These are phyloP conservation scores for Mortierella sp. DNA, from an alignment of 371 early-diverging fungal genomes.

Conservation along the genomic window DNA sequence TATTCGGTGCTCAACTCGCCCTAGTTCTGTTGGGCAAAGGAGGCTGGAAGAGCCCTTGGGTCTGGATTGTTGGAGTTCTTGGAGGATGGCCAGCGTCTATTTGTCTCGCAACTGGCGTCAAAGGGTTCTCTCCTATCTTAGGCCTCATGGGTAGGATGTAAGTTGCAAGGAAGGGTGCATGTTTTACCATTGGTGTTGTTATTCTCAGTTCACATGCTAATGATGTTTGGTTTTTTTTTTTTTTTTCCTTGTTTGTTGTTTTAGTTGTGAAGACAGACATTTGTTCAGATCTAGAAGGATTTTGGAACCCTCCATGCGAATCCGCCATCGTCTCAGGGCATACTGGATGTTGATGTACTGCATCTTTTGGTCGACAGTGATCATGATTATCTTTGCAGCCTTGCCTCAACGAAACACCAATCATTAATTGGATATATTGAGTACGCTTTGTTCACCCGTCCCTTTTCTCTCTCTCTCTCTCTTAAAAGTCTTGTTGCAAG, in stretches of 20 bases:
- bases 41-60: constrained; percentile 49
- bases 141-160: constrained; percentile 52
- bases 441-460: no score
- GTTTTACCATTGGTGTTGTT: not conserved
- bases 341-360: constrained; percentile 51
- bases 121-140: constrained; percentile 45
- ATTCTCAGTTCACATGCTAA: no score
- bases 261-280: constrained; percentile 43
- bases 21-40: constrained; percentile 33
- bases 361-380: constrained; percentile 38
- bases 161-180: not conserved
- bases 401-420: constrained; percentile 28
- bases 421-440: not conserved
- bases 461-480: not conserved
- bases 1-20: constrained; percentile 29
- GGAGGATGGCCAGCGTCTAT: constrained; percentile 43
- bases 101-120: constrained; percentile 37
- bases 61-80: constrained; percentile 34
- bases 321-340: constrained; percentile 34
- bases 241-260: not conserved
- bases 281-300: constrained; percentile 38
- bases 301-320: constrained; percentile 41
- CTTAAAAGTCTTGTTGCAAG: not conserved
- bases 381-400: constrained; percentile 56
- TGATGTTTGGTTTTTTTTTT: no score